Conservation (phyloP, 139 green algal genomes). For the Mesostigma viride region DNA sequence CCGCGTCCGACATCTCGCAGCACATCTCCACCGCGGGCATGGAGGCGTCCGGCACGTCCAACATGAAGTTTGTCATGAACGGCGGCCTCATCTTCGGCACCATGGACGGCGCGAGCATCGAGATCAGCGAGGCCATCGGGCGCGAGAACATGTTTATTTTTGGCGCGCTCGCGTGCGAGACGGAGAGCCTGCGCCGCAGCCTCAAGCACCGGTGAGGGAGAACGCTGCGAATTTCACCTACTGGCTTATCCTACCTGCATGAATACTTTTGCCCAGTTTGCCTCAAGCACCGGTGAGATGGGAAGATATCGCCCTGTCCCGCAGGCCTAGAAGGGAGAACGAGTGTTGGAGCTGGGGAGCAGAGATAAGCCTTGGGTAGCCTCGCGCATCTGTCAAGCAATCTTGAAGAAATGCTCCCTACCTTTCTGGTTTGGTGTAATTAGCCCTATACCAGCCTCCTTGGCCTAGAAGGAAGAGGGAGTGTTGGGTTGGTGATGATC, state of each 20-base stretch:
- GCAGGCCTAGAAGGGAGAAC: background rate
- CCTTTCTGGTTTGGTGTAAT: too few species aligned
- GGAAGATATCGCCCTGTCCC: background rate
- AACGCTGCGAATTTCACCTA: background rate
- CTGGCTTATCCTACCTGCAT: background rate
- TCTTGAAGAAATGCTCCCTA: too few species aligned
- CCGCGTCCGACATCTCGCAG: conserved; percentile 73
- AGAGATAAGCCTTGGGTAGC: too few species aligned
- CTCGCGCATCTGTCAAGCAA: too few species aligned
- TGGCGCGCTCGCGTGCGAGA: conserved; percentile 51
- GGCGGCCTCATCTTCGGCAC: conserved; percentile 85
- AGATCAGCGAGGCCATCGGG: conserved; percentile 83
- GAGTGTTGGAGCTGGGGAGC: background rate
- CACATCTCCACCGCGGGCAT: conserved; percentile 96
- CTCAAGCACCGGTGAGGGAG: conserved; percentile 22
- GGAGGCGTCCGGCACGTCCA: conserved; percentile 87
- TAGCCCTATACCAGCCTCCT: too few species aligned
- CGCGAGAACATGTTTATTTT: conserved; percentile 85
- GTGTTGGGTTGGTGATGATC: too few species aligned
- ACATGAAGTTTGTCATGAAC: conserved; percentile 99
- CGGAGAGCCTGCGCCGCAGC: conserved; percentile 32
- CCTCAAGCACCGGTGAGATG: background rate
- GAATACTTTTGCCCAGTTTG: background rate
- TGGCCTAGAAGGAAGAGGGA: too few species aligned
- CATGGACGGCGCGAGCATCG: conserved; percentile 95